phyloP scores from a whole-genome alignment of 106 monocot species.

The Dioscorea dumetorum region DNA sequence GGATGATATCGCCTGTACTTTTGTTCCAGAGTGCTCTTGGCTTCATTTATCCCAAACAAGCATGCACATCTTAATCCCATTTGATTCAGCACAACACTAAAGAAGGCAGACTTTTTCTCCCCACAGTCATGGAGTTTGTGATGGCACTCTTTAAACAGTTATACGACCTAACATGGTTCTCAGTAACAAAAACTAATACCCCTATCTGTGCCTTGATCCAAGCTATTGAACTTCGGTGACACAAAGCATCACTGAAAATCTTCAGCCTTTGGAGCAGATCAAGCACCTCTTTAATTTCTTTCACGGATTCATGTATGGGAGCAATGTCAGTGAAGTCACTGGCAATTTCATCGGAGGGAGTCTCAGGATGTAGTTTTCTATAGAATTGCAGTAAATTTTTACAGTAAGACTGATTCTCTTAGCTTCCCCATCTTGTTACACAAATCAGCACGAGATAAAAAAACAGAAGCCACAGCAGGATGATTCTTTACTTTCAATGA shows the following conservation, averaged over 20 bases:
- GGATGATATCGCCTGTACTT: slow-evolving; percentile 33
- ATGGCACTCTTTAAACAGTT: slow-evolving; percentile 17
- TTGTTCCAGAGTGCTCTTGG: slow-evolving; percentile 22
- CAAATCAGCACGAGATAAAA: slow-evolving; percentile 58
- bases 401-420: slow-evolving; percentile 27
- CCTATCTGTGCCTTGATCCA: slow-evolving; percentile 38
- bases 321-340: slow-evolving; percentile 26
- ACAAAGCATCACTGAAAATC: slow-evolving; percentile 14
- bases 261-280: slow-evolving; percentile 30
- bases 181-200: slow-evolving; percentile 16
- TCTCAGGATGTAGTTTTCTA: slow-evolving; percentile 19
- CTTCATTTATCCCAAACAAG: slow-evolving; percentile 20
- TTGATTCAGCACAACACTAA: slow-evolving; percentile 28
- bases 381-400: slow-evolving; percentile 25
- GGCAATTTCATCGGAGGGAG: slow-evolving; percentile 22
- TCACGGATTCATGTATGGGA: slow-evolving; percentile 29
- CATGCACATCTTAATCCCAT: slow-evolving; percentile 29
- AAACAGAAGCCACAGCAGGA: slow-evolving; percentile 52
- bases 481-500: slow-evolving; percentile 66
- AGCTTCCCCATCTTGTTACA: slow-evolving; percentile 41
- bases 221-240: slow-evolving; percentile 25
- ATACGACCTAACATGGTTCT: slow-evolving; percentile 19
- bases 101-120: slow-evolving; percentile 32
- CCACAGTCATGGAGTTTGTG: slow-evolving; percentile 17
- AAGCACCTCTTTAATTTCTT: slow-evolving; percentile 22